Evolutionary conservation across 1,139 yeast genomes (phyloP), one percentile per base, ranked within the genome.

Genomic region (Ogataea hybrid): DNA sequence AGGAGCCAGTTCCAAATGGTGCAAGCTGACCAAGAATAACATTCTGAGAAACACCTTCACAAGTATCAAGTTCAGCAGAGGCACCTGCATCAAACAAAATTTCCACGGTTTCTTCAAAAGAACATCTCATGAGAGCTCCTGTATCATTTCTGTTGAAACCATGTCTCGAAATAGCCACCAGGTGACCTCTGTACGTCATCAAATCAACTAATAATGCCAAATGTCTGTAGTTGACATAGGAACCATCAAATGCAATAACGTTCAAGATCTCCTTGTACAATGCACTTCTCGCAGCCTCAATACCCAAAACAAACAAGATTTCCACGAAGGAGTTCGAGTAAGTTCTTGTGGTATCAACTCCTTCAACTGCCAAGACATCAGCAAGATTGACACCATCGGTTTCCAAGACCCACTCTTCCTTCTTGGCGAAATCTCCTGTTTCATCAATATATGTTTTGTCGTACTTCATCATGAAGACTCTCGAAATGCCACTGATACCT

Each of bases 201-300:
- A 90, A 95, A 71, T 94, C 99, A 45, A 92, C 97, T 59, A 94
- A 75, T 57, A 94, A 72, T 2, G 98, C 97, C 92, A 92, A 84
- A 61, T 94, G 99, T 70, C 99, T 85, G 69, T 94, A 94, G 67
- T 94, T 94, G 52, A 94, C 99, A 62, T 92, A 92, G 25, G 98
- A 90, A 84, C 98, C 98, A 76, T 92, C 98, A 59, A 95, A 94
- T 3, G 97, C 97, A 77, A 94, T 88, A 57, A 94, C 98, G 60
- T 92, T 92, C 69, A 87, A 80, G 59, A 94, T 88, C 70, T 94
- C 98, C 62, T 83, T 84, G 71, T 81, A 92, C 58, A 94, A 73
- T 1, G 98, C 96, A 43, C 92, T 79, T 67, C 98, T 82, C 25
- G 98, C 95, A 33, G 99, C 99, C 65, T 94, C 99, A 61, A 94